These are phyloP conservation scores for Artemisia tridentata DNA, from an alignment of 129 eudicot genomes.

Conservation along the genomic window DNA sequence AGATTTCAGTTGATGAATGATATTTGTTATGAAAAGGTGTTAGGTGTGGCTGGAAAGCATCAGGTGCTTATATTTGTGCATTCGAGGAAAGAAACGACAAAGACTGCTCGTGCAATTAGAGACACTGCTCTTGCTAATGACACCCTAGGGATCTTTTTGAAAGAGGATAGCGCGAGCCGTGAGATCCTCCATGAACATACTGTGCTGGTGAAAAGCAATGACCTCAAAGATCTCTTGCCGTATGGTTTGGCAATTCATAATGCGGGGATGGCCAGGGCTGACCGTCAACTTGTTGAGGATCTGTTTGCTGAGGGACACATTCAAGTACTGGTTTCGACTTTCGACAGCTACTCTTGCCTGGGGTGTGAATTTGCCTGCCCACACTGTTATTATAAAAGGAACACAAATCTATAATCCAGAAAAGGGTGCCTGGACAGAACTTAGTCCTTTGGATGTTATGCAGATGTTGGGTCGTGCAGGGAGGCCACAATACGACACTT, in stretches of 20 bases:
- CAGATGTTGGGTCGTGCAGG: constrained; percentile 99
- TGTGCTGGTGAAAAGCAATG: constrained; percentile 79
- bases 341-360: constrained; percentile 94
- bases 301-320: constrained; percentile 78
- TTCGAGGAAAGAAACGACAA: constrained; percentile 88
- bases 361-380: constrained; percentile 97
- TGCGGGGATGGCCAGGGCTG: constrained; percentile 90
- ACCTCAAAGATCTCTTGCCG: constrained; percentile 80
- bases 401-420: constrained; percentile 97
- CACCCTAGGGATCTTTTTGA: constrained; percentile 65
- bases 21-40: constrained; percentile 82
- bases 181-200: constrained; percentile 76
- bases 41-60: constrained; percentile 71
- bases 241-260: constrained; percentile 93
- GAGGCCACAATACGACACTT: constrained; percentile 89
- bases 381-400: constrained; percentile 90
- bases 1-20: constrained; percentile 94
- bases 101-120: constrained; percentile 86
- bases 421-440: constrained; percentile 95
- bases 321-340: constrained; percentile 91
- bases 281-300: constrained; percentile 82
- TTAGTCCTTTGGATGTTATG: constrained; percentile 95
- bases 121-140: constrained; percentile 86
- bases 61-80: constrained; percentile 91
- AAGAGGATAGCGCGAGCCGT: constrained; percentile 85